These are phyloP conservation scores for Phlebiopsis gigantea DNA, from an alignment of 768 basidiomycete species.

Conservation along the genomic window DNA sequence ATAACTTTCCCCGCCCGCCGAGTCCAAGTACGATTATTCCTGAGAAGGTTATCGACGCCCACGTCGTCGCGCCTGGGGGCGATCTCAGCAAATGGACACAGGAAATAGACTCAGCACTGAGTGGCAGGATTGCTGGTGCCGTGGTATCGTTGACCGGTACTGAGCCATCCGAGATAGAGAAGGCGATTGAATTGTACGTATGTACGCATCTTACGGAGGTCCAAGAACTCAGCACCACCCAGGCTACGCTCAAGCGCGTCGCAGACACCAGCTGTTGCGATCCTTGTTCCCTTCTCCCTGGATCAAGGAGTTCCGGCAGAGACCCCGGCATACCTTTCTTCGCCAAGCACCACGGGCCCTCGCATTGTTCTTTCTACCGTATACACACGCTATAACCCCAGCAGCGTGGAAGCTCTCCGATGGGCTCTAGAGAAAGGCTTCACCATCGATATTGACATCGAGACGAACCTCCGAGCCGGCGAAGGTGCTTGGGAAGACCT, in stretches of 20 bases:
- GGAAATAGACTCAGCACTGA: conserved; percentile 42
- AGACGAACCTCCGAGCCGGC: conserved; percentile 45
- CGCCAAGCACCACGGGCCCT: conserved; percentile 24
- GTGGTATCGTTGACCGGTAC: conserved; percentile 47
- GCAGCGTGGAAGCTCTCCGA: conserved; percentile 48
- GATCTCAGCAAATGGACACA: conserved; percentile 47
- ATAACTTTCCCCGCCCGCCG: conserved; percentile 62
- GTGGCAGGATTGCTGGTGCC: conserved; percentile 44
- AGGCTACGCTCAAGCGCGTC: conserved; percentile 11
- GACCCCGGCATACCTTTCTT: conserved; percentile 33
- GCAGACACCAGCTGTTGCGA: conserved; percentile 42
- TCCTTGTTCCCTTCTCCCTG: conserved; percentile 58
- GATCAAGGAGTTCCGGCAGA: conserved; percentile 36
- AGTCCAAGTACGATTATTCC: conserved; percentile 68
- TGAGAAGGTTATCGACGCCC: conserved; percentile 58
- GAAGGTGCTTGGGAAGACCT: conserved; percentile 56
- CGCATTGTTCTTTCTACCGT: conserved; percentile 52
- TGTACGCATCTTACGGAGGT: neutral
- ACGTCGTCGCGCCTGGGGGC: conserved; percentile 44
- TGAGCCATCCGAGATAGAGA: conserved; percentile 33
- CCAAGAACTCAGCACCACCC: neutral
- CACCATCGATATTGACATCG: conserved; percentile 69
- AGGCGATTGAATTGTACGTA: conserved; percentile 44
- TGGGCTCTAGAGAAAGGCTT: conserved; percentile 63
- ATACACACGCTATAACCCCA: conserved; percentile 45